A percentile compares a stretch with the other conserved stretches of the same genome.
These are phyloP conservation scores for Aeschynomene evenia DNA, from an alignment of 306 rosid species.

Conservation along the genomic window DNA sequence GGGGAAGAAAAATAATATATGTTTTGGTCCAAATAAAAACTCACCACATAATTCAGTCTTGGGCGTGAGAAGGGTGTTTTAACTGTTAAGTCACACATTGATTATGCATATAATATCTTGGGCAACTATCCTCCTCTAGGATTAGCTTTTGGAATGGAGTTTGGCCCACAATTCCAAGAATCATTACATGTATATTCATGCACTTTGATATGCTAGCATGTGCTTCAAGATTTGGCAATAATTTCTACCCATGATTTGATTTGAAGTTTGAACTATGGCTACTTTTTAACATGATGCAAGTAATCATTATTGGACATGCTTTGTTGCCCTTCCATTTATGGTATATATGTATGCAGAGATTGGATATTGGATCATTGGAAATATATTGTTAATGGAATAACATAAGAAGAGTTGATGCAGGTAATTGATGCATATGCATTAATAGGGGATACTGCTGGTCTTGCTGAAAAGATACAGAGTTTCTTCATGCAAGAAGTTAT, in stretches of 20 bases:
- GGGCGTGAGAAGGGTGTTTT: too few species aligned
- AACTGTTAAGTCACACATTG: too few species aligned
- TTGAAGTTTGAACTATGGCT: conserved; percentile 1
- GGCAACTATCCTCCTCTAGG: too few species aligned
- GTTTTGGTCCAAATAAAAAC: conserved; percentile 14
- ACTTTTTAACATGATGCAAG: neutral
- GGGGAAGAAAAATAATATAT: conserved; percentile 1
- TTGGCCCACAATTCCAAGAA: too few species aligned
- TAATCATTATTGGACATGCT: conserved; percentile 6
- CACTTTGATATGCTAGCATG: neutral
- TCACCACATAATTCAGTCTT: neutral
- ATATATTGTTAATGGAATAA: conserved; percentile 19
- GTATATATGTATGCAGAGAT: neutral
- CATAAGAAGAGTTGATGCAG: conserved; percentile 51
- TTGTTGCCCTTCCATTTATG: neutral
- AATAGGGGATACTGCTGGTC: conserved; percentile 92
- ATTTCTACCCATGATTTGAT: neutral
- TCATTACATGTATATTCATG: conserved; percentile 5
- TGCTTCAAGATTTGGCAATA: conserved; percentile 3
- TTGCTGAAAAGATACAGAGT: conserved; percentile 98
- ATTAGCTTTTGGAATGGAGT: too few species aligned
- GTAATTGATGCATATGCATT: conserved; percentile 96
- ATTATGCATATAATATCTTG: too few species aligned
- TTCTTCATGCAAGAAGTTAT: conserved; percentile 99
- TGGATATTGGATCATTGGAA: conserved; percentile 20